These are phyloP conservation scores for Amesomyces nigricolor DNA, from an alignment of 2,329 filamentous ascomycete species.

Conservation along the genomic window DNA sequence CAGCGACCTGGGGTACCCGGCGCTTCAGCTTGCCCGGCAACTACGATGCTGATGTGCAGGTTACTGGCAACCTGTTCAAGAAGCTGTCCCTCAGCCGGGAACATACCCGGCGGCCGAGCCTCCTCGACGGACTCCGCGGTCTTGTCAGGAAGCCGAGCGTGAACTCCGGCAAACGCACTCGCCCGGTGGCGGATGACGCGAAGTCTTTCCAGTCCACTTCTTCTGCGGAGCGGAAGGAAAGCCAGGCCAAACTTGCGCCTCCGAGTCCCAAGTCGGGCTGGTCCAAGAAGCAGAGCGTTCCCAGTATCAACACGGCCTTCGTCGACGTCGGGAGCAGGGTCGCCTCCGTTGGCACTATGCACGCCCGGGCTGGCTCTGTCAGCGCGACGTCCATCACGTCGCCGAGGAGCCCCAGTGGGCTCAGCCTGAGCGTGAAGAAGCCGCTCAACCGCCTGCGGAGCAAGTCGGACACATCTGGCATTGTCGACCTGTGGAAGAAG, in stretches of 20 bases:
- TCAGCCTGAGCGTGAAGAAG: conserved; percentile 43
- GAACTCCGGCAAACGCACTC: conserved; percentile 41
- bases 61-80: conserved; percentile 57
- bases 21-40: conserved; percentile 58
- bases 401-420: conserved; percentile 47
- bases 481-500: conserved; percentile 48
- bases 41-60: conserved; percentile 54
- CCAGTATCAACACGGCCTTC: conserved; percentile 55
- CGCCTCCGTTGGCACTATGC: conserved; percentile 51
- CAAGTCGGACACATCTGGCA: conserved; percentile 47
- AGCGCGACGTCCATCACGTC: conserved; percentile 49
- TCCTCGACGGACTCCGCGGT: conserved; percentile 47
- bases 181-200: conserved; percentile 37
- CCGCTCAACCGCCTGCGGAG: conserved; percentile 50
- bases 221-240: conserved; percentile 33
- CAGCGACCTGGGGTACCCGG: conserved; percentile 66
- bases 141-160: conserved; percentile 47
- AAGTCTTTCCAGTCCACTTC: conserved; percentile 27
- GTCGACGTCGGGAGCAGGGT: conserved; percentile 50
- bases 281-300: conserved; percentile 45
- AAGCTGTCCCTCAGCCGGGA: conserved; percentile 51
- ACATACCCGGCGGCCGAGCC: conserved; percentile 45
- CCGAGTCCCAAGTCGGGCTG: conserved; percentile 48
- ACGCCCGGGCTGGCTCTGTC: conserved; percentile 56
- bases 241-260: conserved; percentile 46